Evolutionary conservation across 768 basidiomycete species (phyloP).

Genomic region (Pleurotus sapidus): DNA sequence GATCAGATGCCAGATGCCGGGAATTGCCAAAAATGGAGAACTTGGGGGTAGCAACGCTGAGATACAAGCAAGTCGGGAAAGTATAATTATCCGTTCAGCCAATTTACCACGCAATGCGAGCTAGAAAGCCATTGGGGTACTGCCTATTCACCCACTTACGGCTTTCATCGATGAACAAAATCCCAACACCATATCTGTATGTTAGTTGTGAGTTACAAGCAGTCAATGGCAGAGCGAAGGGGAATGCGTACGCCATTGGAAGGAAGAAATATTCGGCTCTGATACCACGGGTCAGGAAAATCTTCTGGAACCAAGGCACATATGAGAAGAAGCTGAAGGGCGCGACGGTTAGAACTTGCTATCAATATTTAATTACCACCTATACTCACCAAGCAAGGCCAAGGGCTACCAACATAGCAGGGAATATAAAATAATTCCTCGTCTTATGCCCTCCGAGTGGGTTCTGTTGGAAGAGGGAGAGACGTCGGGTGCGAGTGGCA

Average conservation of each 20-base stretch:
- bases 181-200: not conserved
- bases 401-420: slow-evolving; percentile 41
- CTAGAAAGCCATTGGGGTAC: not conserved
- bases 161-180: not conserved
- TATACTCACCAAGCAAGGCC: slow-evolving; percentile 39
- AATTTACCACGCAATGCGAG: not conserved
- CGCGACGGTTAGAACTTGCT: not conserved
- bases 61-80: too few relatives aligned
- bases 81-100: too few relatives aligned
- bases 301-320: slow-evolving; percentile 42
- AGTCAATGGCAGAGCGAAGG: slow-evolving; percentile 16
- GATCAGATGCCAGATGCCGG: too few relatives aligned
- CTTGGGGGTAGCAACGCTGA: too few relatives aligned
- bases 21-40: too few relatives aligned
- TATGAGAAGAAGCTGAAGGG: slow-evolving; percentile 34
- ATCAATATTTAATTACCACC: slow-evolving; percentile 15
- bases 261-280: slow-evolving; percentile 46
- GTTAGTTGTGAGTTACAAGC: not conserved
- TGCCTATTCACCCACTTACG: not conserved
- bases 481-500: slow-evolving; percentile 50
- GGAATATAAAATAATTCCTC: slow-evolving; percentile 42
- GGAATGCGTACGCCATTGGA: slow-evolving; percentile 41
- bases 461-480: slow-evolving; percentile 54
- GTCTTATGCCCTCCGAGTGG: slow-evolving; percentile 26
- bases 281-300: slow-evolving; percentile 49